Base-by-base conservation (phyloP, 805 yeast species). In the Starmerella cellae region DNA sequence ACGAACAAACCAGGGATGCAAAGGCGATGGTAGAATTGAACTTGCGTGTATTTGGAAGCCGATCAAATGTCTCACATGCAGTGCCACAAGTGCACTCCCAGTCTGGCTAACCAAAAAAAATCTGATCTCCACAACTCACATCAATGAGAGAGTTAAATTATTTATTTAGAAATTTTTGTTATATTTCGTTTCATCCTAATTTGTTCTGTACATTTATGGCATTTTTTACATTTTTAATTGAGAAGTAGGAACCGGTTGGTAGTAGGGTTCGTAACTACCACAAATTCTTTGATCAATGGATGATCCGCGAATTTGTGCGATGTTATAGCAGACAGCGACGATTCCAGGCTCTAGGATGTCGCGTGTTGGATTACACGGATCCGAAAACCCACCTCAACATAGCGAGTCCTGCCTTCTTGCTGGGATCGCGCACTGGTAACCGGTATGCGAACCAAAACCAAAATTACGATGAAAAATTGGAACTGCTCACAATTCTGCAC, bases 311-410 rank as follows among this genome's bases (percentile, higher is more conserved):
- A 16, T 17, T 40, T 13, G 20, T 22, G 22, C 43, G 44, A 14
- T 19, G 20, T 13, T 36, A 30, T 34, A 33, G 46, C 44, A 14
- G 5, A 11, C 11, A 29, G 6, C 10, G 32, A 17, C 9, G 32
- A 29, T 8, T 17, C 8, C 32, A 20, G 9, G 21, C 34, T 9
- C 20, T 20, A 17, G 34, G 34, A n/a, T 38, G 48, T 26, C 41
- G 53, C 16, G 29, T 49, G 27, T 43, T 49, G 21, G 53, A 49
- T 35, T 49, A 44, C 30, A 39, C 38, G 23, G 11, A 30, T 2
- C 40, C 47, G 2, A 17, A 22, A 17, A 40, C 50, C 3, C 47
- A 44, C 24, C 10, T 28, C 13, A 35, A 30, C 8, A 40, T 45
- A 4, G 47, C 49, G 4, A 36, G 45, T 11, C 27, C 37, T 10